These are phyloP conservation scores for Wickerhamiella brachini DNA, from an alignment of 805 yeast genomes.

Conservation along the genomic window DNA sequence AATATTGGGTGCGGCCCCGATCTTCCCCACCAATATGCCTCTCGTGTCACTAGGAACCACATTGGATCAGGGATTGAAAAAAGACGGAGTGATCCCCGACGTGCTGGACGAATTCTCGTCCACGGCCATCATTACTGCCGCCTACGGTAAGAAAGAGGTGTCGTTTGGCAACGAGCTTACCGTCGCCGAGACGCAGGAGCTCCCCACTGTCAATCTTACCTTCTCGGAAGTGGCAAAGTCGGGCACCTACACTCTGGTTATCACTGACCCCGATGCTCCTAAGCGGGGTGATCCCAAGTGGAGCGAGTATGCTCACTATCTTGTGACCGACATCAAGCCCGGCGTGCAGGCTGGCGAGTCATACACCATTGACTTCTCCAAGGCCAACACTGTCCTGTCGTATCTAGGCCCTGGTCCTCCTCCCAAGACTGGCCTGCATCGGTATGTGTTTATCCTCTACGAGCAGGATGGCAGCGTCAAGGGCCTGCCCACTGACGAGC, in stretches of 20 bases:
- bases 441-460: constrained; percentile 66
- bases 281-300: constrained; percentile 67
- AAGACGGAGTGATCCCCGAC: constrained; percentile 33
- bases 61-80: constrained; percentile 28
- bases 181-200: constrained; percentile 51
- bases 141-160: constrained; percentile 48
- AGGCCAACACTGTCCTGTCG: constrained; percentile 34
- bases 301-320: constrained; percentile 77
- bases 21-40: constrained; percentile 13
- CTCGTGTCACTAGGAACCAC: constrained; percentile 22
- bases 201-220: constrained; percentile 56
- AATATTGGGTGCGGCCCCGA: not conserved
- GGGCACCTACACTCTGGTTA: constrained; percentile 49
- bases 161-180: constrained; percentile 64
- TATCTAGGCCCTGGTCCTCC: constrained; percentile 91
- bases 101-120: constrained; percentile 23
- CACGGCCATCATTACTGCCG: constrained; percentile 38
- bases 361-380: constrained; percentile 20
- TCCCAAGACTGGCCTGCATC: constrained; percentile 67
- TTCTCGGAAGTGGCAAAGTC: constrained; percentile 33
- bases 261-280: constrained; percentile 95
- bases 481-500: constrained; percentile 25
- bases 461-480: constrained; percentile 39
- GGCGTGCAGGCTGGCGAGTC: constrained; percentile 20
- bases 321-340: constrained; percentile 30